phyloP scores from a whole-genome alignment of 1,284 basidiomycete genomes.

The Kwoniella shivajii region DNA sequence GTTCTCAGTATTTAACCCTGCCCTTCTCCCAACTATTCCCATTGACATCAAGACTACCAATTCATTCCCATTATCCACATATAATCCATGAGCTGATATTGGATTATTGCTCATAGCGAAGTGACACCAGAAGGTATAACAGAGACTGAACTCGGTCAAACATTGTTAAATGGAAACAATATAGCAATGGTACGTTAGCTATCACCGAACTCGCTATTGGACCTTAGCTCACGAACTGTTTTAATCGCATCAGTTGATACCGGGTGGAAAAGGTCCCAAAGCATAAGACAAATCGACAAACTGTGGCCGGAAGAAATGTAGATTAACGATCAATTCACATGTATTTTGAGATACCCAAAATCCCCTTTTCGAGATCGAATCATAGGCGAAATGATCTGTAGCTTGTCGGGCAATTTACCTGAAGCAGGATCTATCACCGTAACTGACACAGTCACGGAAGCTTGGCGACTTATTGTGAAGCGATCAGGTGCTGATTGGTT shows the following conservation, averaged over 20 bases:
- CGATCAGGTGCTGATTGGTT: no score
- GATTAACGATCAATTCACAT: not conserved
- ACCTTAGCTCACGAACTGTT: constrained; percentile 6
- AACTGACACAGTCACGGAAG: no score
- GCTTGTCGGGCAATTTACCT: no score
- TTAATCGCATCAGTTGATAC: constrained; percentile 58
- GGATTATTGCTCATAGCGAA: constrained; percentile 62
- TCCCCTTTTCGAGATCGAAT: no score
- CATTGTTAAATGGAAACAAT: constrained; percentile 94
- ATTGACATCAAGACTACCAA: no score
- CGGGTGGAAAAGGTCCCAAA: constrained; percentile 71
- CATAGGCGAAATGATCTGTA: no score
- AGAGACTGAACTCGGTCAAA: constrained; percentile 82
- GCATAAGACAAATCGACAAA: constrained; percentile 7
- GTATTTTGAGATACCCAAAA: not conserved
- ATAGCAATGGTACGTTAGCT: constrained; percentile 82
- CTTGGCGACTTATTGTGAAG: no score
- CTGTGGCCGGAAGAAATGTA: not conserved
- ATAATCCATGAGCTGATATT: not conserved
- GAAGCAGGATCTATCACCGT: no score
- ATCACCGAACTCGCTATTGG: not conserved
- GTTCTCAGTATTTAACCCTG: no score
- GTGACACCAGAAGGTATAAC: constrained; percentile 78
- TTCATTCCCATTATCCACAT: not conserved
- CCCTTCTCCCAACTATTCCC: no score